Percentiles rank a stretch among this genome's conserved stretches.
These are phyloP conservation scores for Nothophaeocryptopus gaeumannii DNA, from an alignment of 2,329 filamentous ascomycete species.

Conservation along the genomic window DNA sequence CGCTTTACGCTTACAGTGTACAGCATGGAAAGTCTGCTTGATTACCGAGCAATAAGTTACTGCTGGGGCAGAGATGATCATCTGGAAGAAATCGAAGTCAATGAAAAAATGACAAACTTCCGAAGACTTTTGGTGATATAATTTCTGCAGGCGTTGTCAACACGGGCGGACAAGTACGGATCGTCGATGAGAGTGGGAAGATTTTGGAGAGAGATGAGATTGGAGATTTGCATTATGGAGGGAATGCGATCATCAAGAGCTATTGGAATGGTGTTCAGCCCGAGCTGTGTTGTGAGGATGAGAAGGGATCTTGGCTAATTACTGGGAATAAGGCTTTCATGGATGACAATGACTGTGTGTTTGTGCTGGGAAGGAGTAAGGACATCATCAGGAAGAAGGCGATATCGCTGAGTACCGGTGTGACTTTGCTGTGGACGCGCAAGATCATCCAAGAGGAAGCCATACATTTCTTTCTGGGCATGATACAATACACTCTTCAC, in stretches of 20 bases:
- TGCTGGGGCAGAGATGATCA: background rate
- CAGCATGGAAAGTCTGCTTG: too few relatives aligned
- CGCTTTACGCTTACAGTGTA: too few relatives aligned
- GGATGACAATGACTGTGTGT: conserved; percentile 7
- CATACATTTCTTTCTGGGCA: too few relatives aligned
- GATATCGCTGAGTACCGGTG: conserved; percentile 2
- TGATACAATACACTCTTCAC: too few relatives aligned
- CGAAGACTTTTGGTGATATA: background rate
- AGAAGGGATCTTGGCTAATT: conserved; percentile 14
- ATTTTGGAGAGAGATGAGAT: conserved; percentile 1
- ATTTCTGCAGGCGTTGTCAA: background rate
- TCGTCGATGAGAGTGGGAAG: conserved; percentile 1
- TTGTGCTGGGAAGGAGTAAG: conserved; percentile 16
- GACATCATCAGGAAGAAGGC: conserved; percentile 13
- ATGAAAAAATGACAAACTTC: background rate
- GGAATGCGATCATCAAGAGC: background rate
- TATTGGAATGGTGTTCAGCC: conserved; percentile 7
- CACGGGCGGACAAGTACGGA: background rate
- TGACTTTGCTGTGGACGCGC: conserved; percentile 6
- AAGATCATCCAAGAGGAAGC: too few relatives aligned
- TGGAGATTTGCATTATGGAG: conserved; percentile 9
- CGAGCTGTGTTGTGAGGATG: conserved; percentile 5
- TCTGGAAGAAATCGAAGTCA: background rate
- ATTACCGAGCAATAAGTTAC: background rate
- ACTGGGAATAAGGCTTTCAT: conserved; percentile 20